Conservation (phyloP, 2,329 filamentous ascomycete species). For the Sporothrix euskadiensis region DNA sequence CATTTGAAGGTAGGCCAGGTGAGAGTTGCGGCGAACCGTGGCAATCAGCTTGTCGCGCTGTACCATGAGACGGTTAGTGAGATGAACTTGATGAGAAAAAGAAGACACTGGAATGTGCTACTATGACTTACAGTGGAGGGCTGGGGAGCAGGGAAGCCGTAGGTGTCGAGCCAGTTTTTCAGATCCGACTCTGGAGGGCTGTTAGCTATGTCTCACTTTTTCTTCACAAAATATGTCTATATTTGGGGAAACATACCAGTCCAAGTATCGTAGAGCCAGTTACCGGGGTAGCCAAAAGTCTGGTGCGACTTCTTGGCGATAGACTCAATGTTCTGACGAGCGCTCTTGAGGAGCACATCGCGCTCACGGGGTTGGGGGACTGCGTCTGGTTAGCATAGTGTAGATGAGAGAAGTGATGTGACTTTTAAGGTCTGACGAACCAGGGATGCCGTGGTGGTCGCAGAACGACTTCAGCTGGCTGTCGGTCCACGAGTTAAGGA, state of each 20-base stretch:
- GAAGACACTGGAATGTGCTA: too few species aligned
- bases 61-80: neutral
- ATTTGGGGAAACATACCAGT: constrained; percentile 46
- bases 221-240: neutral
- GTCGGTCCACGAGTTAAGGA: constrained; percentile 92
- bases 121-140: constrained; percentile 57
- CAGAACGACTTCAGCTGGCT: constrained; percentile 92
- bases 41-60: constrained; percentile 85
- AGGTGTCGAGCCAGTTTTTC: constrained; percentile 89
- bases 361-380: constrained; percentile 84
- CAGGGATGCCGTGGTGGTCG: constrained; percentile 80
- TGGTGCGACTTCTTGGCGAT: constrained; percentile 74
- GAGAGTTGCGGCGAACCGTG: constrained; percentile 85
- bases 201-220: neutral
- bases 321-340: constrained; percentile 77
- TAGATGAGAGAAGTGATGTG: neutral
- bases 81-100: neutral
- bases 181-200: constrained; percentile 70
- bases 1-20: constrained; percentile 70
- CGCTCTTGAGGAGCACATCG: constrained; percentile 75
- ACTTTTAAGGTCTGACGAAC: constrained; percentile 37
- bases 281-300: constrained; percentile 80
- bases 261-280: constrained; percentile 93
- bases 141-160: constrained; percentile 84
- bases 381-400: constrained; percentile 31